phyloP scores from a whole-genome alignment of 2,329 filamentous ascomycete species.

The Cryphonectria nitschkei region DNA sequence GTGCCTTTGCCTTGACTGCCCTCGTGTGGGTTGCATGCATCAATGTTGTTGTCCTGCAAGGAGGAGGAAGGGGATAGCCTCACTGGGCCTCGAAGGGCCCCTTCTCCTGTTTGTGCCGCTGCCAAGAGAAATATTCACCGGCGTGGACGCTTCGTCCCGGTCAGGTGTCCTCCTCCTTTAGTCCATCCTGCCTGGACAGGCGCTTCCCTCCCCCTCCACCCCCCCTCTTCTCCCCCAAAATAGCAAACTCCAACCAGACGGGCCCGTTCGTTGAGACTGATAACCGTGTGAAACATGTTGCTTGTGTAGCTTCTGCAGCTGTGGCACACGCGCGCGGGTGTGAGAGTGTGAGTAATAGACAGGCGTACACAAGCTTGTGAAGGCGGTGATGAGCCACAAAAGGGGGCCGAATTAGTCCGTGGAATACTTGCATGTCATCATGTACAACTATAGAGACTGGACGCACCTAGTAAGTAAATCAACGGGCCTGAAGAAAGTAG shows the following conservation, averaged over 20 bases:
- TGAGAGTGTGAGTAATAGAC: slow-evolving; percentile 6
- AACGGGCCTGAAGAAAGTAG: background rate
- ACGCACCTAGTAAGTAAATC: background rate
- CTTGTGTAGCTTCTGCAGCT: slow-evolving; percentile 8
- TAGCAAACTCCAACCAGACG: slow-evolving; percentile 26
- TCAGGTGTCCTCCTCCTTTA: slow-evolving; percentile 9
- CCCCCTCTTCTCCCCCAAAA: slow-evolving; percentile 11
- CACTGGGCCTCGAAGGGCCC: background rate
- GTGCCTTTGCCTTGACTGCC: background rate
- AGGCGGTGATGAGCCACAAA: slow-evolving; percentile 9
- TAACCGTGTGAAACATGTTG: slow-evolving; percentile 25
- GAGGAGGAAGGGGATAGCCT: slow-evolving; percentile 12
- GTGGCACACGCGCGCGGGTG: slow-evolving; percentile 17
- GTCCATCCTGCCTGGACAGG: slow-evolving; percentile 22
- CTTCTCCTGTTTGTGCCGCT: background rate
- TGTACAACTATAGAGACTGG: background rate
- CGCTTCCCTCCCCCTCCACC: slow-evolving; percentile 13
- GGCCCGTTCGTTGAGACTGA: slow-evolving; percentile 10
- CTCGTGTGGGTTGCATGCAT: slow-evolving; percentile 4
- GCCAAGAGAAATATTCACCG: slow-evolving; percentile 8
- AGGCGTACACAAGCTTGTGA: slow-evolving; percentile 3
- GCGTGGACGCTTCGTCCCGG: slow-evolving; percentile 1
- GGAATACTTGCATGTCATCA: slow-evolving; percentile 3
- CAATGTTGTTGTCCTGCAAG: slow-evolving; percentile 11
- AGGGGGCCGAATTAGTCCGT: background rate